Evolutionary conservation across 2,329 filamentous ascomycete genomes (phyloP).

Genomic region (Grosmannia serpens): DNA sequence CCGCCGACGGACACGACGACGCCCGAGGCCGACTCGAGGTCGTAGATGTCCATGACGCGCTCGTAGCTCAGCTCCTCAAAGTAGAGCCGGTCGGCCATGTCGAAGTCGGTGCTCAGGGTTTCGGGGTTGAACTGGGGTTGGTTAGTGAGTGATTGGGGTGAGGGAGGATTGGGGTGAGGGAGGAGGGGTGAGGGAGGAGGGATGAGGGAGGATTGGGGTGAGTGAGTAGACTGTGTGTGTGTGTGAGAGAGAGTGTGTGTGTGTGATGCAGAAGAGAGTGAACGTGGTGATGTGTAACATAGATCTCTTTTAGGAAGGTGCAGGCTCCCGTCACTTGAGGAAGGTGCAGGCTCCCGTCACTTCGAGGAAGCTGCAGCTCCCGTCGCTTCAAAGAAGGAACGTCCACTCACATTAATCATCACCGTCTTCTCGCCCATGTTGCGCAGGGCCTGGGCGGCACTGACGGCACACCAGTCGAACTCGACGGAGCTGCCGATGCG

Average conservation of each 20-base stretch:
- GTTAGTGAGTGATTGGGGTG: background rate
- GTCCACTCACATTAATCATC: slow-evolving; percentile 69
- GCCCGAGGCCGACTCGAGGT: slow-evolving; percentile 72
- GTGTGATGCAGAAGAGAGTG: too few species aligned
- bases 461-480: slow-evolving; percentile 97
- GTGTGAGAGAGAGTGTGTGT: too few species aligned
- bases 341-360: slow-evolving; percentile 4
- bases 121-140: slow-evolving; percentile 60
- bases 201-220: too few species aligned
- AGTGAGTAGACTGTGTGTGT: too few species aligned
- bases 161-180: too few species aligned
- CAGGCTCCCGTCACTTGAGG: too few species aligned
- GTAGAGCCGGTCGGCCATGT: slow-evolving; percentile 82
- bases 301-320: too few species aligned
- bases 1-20: slow-evolving; percentile 94
- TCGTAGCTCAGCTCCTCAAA: slow-evolving; percentile 97
- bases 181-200: too few species aligned
- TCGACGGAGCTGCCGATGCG: slow-evolving; percentile 95
- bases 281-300: too few species aligned
- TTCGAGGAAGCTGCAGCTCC: too few species aligned
- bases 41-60: slow-evolving; percentile 97
- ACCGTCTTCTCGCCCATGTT: slow-evolving; percentile 92
- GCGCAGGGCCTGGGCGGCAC: slow-evolving; percentile 70
- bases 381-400: background rate
- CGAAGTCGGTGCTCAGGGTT: slow-evolving; percentile 74